phyloP scores from a whole-genome alignment of 176 grass and related monocot genomes.

The Pharus latifolius region DNA sequence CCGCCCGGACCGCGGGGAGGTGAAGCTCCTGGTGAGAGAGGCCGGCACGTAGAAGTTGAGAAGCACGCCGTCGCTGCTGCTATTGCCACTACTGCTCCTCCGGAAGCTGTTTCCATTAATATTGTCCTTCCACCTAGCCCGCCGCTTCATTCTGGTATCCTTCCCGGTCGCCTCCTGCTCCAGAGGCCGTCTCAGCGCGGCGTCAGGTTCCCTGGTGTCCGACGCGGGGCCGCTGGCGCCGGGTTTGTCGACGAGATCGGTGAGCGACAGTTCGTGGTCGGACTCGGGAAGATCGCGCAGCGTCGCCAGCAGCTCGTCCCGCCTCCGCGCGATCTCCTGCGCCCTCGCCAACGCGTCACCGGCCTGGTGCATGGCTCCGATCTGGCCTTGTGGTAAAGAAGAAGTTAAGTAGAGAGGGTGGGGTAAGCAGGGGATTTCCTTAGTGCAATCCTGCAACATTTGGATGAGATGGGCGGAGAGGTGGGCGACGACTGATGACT shows the following conservation, averaged over 20 bases:
- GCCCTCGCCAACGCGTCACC: conserved; percentile 26
- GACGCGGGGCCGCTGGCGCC: too few species aligned
- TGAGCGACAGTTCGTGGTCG: conserved; percentile 78
- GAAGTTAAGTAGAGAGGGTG: too few species aligned
- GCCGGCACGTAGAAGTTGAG: conserved; percentile 78
- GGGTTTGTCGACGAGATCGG: conserved; percentile 61
- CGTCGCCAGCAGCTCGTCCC: conserved; percentile 68
- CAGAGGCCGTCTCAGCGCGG: too few species aligned
- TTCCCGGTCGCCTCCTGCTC: neutral
- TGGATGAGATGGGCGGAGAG: too few species aligned
- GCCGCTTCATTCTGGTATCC: conserved; percentile 14
- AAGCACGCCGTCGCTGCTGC: conserved; percentile 80
- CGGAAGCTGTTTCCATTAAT: conserved; percentile 40
- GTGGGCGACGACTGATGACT: too few species aligned
- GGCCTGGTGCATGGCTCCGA: too few species aligned
- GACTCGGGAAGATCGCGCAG: conserved; percentile 62
- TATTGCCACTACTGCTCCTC: too few species aligned
- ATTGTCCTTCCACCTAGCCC: conserved; percentile 21
- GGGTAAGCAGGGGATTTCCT: too few species aligned
- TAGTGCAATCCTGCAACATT: too few species aligned
- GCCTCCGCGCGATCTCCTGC: conserved; percentile 51
- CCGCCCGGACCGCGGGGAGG: conserved; percentile 33
- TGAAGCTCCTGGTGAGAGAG: conserved; percentile 69
- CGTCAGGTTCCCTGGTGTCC: too few species aligned
- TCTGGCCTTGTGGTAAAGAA: too few species aligned